Base-by-base conservation (phyloP, 495 filamentous ascomycete genomes). In the Trichoderma asperelloides region DNA sequence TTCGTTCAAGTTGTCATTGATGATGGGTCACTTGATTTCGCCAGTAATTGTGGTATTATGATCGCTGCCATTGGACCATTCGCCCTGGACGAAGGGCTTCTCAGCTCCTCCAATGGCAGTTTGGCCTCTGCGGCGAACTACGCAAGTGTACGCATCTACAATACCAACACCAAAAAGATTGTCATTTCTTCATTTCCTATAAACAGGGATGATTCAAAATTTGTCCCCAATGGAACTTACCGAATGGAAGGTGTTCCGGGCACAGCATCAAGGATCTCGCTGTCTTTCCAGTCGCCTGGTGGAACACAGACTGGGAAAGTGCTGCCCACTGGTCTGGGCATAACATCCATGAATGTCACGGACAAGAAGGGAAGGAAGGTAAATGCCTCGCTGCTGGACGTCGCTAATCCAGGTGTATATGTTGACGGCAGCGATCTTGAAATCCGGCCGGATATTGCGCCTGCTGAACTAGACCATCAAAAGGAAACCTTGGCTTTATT, bases 1-100 rank as follows among this genome's bases (percentile, higher is more conserved):
- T 88, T 88, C 67, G 79, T 85, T 0, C 80, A 82, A 1, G 75
- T 88, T 2, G 86, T 85, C 0, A 77, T 88, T 39, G 78, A 79
- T 60, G 79, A 81, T 64, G 70, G 68, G 4, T 73, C 79, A n/a
- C 79, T 88, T 8, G 86, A 89, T 71, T 82, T 82, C 63, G 81
- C 81, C 1, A 82, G 84, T 41, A 88, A 88, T 70, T 89, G 86
- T 68, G 87, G 86, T 13, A 88, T 87, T 68, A 87, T 89, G 84
- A 82, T 72, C 3, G 78, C 77, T 47, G 85, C 85, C 0, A 79
- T 89, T 62, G 86, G 87, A 0, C 84, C 85, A 0, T 88, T 79
- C 69, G 85, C 86, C 0, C 71, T 85, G 6, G 82, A 88, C 68
- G 66, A 76, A 13, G 71, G 79, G 28, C 43, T 88, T 16, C 69